Evolutionary conservation across 148 eudicot species (phyloP).

Genomic region (Polygonum maritimum): DNA sequence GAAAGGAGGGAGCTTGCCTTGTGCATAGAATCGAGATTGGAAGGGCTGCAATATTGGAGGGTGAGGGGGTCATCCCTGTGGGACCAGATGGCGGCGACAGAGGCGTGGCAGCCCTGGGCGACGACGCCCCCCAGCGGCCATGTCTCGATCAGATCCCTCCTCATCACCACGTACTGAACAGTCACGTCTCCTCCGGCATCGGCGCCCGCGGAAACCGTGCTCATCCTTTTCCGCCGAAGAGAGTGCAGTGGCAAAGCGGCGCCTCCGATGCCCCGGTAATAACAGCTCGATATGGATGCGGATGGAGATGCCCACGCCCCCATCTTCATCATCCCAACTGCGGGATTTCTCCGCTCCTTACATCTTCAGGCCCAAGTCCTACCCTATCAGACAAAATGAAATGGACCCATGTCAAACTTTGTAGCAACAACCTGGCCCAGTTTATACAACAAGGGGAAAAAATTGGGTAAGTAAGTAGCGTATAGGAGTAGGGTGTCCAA

Average conservation of each 20-base stretch:
- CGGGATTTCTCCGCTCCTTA: background rate
- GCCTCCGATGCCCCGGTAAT: background rate
- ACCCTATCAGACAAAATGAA: background rate
- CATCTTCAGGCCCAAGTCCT: background rate
- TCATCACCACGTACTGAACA: constrained; percentile 73
- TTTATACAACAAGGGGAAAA: background rate
- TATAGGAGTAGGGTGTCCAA: too few relatives aligned
- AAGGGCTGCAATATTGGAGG: constrained; percentile 39
- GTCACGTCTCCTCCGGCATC: constrained; percentile 35
- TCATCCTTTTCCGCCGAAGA: background rate
- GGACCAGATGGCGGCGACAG: constrained; percentile 71
- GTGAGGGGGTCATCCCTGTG: constrained; percentile 63
- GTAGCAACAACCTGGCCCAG: background rate
- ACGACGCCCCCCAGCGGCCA: constrained; percentile 86
- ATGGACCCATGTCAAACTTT: background rate
- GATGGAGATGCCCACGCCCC: constrained; percentile 4
- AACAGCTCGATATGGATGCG: background rate
- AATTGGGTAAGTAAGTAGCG: too few relatives aligned
- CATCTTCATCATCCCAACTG: background rate
- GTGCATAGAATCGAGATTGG: constrained; percentile 65
- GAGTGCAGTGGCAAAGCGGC: background rate
- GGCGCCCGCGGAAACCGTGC: background rate
- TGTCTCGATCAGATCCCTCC: constrained; percentile 64
- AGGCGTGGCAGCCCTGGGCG: constrained; percentile 87
- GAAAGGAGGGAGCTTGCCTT: constrained; percentile 27